Conservation (phyloP, 1,284 basidiomycete genomes). For the Vanrija sp. region DNA sequence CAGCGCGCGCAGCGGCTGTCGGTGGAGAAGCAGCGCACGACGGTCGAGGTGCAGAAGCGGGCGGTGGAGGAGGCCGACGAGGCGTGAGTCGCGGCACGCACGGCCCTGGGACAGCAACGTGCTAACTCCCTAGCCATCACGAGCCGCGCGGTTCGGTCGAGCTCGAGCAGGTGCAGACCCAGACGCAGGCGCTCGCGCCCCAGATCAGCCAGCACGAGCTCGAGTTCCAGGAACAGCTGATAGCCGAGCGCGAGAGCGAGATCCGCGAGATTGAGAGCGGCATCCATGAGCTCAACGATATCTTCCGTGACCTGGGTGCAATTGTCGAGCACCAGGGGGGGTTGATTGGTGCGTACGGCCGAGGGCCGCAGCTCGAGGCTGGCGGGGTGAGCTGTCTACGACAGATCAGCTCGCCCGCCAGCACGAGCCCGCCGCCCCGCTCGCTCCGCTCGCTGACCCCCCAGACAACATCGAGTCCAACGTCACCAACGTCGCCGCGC, state of each 20-base stretch:
- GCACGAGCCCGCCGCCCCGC: neutral
- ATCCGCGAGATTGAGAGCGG: constrained; percentile 96
- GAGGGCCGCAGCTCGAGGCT: neutral
- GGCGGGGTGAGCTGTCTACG: neutral
- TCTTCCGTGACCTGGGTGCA: constrained; percentile 93
- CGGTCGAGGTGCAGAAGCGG: constrained; percentile 62
- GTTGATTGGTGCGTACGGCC: constrained; percentile 71
- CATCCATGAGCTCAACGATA: constrained; percentile 94
- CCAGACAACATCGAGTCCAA: constrained; percentile 96
- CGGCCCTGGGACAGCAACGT: constrained; percentile 3
- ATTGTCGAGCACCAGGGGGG: constrained; percentile 91
- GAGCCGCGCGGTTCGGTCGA: constrained; percentile 38
- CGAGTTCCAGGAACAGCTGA: constrained; percentile 92
- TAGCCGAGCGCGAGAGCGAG: constrained; percentile 90
- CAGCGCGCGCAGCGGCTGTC: constrained; percentile 86
- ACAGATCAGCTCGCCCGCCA: too few relatives aligned
- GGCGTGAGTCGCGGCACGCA: constrained; percentile 13
- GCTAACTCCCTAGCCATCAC: constrained; percentile 10
- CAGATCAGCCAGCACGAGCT: constrained; percentile 82
- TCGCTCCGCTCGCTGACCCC: neutral
- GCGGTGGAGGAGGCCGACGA: constrained; percentile 41
- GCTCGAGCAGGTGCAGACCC: constrained; percentile 39
- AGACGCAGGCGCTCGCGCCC: constrained; percentile 35
- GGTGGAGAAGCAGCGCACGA: constrained; percentile 77
- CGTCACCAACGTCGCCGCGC: constrained; percentile 76